Evolutionary conservation across 1,284 basidiomycete species (phyloP).

Genomic region (Rhodotorula sp.): DNA sequence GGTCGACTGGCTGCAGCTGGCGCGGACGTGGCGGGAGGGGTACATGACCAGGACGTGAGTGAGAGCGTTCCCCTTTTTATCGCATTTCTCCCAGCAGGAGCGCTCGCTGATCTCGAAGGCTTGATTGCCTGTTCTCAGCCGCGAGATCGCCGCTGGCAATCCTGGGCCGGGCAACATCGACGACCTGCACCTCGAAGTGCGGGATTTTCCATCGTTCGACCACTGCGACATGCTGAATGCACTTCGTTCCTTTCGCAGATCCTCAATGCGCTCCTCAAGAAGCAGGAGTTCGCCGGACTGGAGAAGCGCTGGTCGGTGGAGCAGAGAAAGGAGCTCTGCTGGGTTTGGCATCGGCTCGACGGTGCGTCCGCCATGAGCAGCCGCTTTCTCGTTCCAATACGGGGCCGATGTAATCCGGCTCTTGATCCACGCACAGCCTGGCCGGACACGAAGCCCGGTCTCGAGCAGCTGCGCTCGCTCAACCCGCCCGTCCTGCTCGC

Average conservation of each 20-base stretch:
- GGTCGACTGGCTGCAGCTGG: slow-evolving; percentile 24
- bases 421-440: slow-evolving; percentile 20
- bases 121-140: neutral
- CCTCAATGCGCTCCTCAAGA: slow-evolving; percentile 28
- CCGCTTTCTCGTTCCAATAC: neutral
- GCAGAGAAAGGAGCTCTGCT: slow-evolving; percentile 16
- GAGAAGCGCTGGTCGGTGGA: slow-evolving; percentile 12
- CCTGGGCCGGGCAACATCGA: slow-evolving; percentile 61
- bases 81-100: neutral
- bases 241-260: slow-evolving; percentile 11
- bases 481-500: slow-evolving; percentile 20
- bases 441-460: slow-evolving; percentile 29
- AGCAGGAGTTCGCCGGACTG: slow-evolving; percentile 1
- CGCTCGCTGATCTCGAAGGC: neutral
- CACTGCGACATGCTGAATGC: no score
- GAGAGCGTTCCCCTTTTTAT: neutral
- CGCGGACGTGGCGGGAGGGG: slow-evolving; percentile 32
- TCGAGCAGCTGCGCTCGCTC: slow-evolving; percentile 3
- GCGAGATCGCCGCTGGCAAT: slow-evolving; percentile 55
- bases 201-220: neutral
- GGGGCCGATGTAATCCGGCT: neutral
- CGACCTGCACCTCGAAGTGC: slow-evolving; percentile 61
- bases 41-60: slow-evolving; percentile 41
- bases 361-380: slow-evolving; percentile 4
- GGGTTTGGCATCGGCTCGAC: slow-evolving; percentile 39